Evolutionary conservation across 1,139 yeast species (phyloP).

Genomic region (Magnusiomyces ingens): DNA sequence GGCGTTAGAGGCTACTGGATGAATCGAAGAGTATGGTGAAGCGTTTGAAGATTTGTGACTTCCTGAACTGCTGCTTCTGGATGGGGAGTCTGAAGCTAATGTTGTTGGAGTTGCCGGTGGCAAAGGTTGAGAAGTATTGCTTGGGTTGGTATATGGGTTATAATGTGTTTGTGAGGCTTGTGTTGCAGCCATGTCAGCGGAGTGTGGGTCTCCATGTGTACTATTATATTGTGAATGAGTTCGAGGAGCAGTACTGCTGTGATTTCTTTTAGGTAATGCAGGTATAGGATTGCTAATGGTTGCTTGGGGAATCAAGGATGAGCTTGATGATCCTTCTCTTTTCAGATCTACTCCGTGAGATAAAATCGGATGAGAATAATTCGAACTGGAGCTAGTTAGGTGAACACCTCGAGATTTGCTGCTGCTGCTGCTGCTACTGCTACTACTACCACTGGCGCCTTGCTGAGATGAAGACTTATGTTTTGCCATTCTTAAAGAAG

Average conservation of each 20-base stretch:
- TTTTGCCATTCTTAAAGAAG: conserved; percentile 1
- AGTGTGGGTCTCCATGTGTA: neutral
- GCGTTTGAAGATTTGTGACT: conserved; percentile 3
- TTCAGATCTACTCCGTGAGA: neutral
- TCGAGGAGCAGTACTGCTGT: conserved; percentile 10
- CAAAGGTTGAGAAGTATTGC: neutral
- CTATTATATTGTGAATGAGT: conserved; percentile 2
- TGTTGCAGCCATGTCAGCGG: neutral
- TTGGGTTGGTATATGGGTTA: neutral
- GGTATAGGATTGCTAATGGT: conserved; percentile 27
- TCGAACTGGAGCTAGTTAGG: neutral
- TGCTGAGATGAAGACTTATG: conserved; percentile 1
- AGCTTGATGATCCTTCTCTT: neutral
- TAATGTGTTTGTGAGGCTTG: neutral
- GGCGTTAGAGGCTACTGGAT: neutral
- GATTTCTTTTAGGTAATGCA: conserved; percentile 23
- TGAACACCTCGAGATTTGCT: too few relatives aligned
- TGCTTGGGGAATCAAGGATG: conserved; percentile 20
- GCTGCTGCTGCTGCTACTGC: too few relatives aligned
- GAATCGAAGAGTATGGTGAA: neutral
- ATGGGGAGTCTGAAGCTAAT: neutral
- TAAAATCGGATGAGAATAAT: neutral
- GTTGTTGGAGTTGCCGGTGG: neutral
- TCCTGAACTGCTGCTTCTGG: conserved; percentile 6
- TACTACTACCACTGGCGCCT: neutral